Base-by-base conservation (phyloP, 805 yeast species). In the Pichia nakasei region DNA sequence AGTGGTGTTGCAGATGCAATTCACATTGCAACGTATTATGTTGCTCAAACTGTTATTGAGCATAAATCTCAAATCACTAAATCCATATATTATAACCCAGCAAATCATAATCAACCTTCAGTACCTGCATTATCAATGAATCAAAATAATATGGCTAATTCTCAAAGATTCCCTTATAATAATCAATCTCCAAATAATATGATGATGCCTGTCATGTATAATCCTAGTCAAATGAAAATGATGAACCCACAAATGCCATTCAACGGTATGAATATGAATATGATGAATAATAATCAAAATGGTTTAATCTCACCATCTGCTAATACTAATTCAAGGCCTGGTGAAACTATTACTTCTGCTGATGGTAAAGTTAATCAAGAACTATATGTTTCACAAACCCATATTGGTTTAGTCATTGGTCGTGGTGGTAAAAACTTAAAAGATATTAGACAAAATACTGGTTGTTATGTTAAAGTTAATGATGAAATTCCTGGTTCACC, bases 1-100 rank as follows among this genome's bases (percentile, higher is more conserved):
- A 67, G 73, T 5, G 95, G 95, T 7, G 91, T 84, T 13, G 87
- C 88, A 1, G 95, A 86, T 64, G 88, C 95, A 2, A 75, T 87
- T 35, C 94, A 85, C 57, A 84, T 85, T 52, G 95, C 95, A 9
- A 69, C 80, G 0, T 85, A 81, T 61, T 82, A 81, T 57, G 71
- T 84, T 44, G 79, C 84, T 1, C 83, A 80, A 59, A 81, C 84
- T 3, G 69, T 81, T 43, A 57, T 78, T 41, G 82, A 78, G 50
- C 81, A 80, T 55, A 73, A 74, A 48, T 78, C 73, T 48, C 72
- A 75, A 50, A 72, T 75, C 53, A 64, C 72, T n/a, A 80, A 79
- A 53, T 67, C 72, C 36, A 65, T 76, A 9, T 76, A 66, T 54
- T 80, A 79, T 56, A 75, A 78, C 52, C 86, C 88, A 5, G 74